A percentile compares a stretch with the other conserved stretches of the same genome.
Evolutionary conservation across 2,329 filamentous ascomycete species (phyloP).

Genomic region (Boeremia lycopersici): DNA sequence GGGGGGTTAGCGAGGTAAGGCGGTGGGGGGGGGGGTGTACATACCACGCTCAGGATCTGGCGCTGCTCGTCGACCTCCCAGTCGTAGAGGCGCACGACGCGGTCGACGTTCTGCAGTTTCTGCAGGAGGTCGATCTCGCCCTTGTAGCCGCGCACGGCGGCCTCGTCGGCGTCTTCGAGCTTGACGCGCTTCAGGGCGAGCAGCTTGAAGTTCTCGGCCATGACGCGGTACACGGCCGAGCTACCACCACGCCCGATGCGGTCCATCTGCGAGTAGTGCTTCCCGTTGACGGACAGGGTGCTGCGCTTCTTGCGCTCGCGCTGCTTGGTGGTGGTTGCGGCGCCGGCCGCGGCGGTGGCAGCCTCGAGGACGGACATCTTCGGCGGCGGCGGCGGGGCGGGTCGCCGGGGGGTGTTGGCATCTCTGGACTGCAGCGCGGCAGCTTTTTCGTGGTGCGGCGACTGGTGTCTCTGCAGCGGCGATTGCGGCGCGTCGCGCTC

Average conservation of each 20-base stretch:
- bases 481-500: conserved; percentile 34
- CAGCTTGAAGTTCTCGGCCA: conserved; percentile 95
- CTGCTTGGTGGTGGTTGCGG: conserved; percentile 71
- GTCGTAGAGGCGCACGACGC: conserved; percentile 89
- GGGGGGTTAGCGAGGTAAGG: conserved; percentile 6
- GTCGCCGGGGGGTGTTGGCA: conserved; percentile 76
- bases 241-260: conserved; percentile 91
- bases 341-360: conserved; percentile 82
- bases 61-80: conserved; percentile 94
- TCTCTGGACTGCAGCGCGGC: conserved; percentile 60
- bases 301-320: conserved; percentile 76
- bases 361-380: conserved; percentile 98
- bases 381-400: conserved; percentile 80
- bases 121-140: conserved; percentile 92
- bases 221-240: conserved; percentile 92
- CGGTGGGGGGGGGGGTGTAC: conserved; percentile 40
- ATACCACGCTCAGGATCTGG: conserved; percentile 81
- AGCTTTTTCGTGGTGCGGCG: conserved; percentile 53
- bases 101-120: conserved; percentile 81
- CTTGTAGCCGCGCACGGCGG: conserved; percentile 83
- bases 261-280: conserved; percentile 86
- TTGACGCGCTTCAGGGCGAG: conserved; percentile 94
- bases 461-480: conserved; percentile 41
- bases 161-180: conserved; percentile 85
- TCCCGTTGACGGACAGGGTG: conserved; percentile 86